Conservation (phyloP, 23 red algal species). For the Gracilariopsis chorda region DNA sequence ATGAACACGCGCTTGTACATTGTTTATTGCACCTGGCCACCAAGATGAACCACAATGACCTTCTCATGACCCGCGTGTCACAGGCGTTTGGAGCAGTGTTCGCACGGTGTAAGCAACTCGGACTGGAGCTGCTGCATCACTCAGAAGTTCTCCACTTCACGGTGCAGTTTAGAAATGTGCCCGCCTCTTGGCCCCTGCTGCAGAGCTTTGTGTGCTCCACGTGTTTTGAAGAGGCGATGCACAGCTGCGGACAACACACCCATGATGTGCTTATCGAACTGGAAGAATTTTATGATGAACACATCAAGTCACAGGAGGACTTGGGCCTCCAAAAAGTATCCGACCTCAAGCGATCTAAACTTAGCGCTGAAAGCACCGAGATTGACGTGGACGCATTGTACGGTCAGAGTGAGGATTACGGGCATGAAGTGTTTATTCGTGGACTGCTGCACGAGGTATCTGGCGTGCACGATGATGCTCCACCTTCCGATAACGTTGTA, state of each 20-base stretch:
- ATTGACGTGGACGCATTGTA: background rate
- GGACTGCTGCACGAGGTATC: conserved; percentile 30
- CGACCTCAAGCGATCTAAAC: background rate
- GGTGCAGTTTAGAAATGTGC: background rate
- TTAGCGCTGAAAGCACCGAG: background rate
- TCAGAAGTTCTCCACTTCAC: background rate
- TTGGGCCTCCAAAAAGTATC: background rate
- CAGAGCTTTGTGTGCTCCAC: background rate
- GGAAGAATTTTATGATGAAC: conserved; percentile 16
- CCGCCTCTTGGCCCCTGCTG: background rate
- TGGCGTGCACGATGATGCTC: background rate
- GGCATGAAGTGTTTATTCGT: conserved; percentile 20
- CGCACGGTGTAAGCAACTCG: background rate
- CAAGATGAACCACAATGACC: background rate
- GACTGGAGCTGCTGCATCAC: background rate
- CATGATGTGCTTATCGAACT: conserved; percentile 6
- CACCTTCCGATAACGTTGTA: conserved; percentile 3
- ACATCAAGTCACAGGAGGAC: background rate
- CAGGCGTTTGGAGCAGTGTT: conserved; percentile 12
- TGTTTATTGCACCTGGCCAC: background rate
- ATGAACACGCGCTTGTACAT: background rate
- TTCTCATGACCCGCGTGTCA: conserved; percentile 1
- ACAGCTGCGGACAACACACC: background rate
- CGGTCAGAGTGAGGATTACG: conserved; percentile 27
- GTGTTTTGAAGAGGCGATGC: background rate